Evolutionary conservation across 2,329 filamentous ascomycete species (phyloP).

Genomic region (Colletotrichum acutatum): DNA sequence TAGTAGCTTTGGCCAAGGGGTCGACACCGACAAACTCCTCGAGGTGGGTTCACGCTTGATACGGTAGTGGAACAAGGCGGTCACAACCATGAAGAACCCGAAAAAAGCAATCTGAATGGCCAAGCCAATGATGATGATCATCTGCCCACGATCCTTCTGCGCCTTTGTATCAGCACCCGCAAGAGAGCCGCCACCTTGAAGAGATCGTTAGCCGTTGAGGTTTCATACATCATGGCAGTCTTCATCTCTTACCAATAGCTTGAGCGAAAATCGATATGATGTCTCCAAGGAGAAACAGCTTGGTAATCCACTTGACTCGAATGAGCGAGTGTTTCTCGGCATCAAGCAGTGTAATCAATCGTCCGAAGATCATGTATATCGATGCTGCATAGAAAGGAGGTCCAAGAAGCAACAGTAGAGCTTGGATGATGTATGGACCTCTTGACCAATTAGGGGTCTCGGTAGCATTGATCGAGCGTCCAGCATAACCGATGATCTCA

Average conservation of each 20-base stretch:
- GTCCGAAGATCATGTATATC: constrained; percentile 61
- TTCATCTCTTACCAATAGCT: constrained; percentile 46
- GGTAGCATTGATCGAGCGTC: constrained; percentile 55
- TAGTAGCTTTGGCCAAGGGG: constrained; percentile 45
- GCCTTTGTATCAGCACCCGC: constrained; percentile 37
- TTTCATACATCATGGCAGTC: neutral
- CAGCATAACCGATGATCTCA: constrained; percentile 63
- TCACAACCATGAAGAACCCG: constrained; percentile 60
- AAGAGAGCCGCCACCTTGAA: constrained; percentile 25
- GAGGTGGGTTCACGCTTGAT: constrained; percentile 35
- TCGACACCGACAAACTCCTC: constrained; percentile 29
- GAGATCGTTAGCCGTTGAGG: neutral
- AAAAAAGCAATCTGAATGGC: constrained; percentile 67
- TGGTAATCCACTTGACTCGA: constrained; percentile 57
- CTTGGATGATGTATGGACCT: constrained; percentile 53
- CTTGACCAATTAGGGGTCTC: constrained; percentile 52
- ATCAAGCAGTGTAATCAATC: constrained; percentile 51
- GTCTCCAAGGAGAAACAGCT: constrained; percentile 65
- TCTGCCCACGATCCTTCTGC: constrained; percentile 48
- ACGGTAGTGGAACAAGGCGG: constrained; percentile 56
- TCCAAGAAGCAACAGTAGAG: constrained; percentile 56
- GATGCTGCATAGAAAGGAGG: constrained; percentile 60
- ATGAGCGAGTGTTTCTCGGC: constrained; percentile 48
- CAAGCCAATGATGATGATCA: constrained; percentile 63
- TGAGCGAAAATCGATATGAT: constrained; percentile 63